Percentiles rank a stretch among this genome's conserved stretches.
Evolutionary conservation across 2,329 filamentous ascomycete genomes (phyloP).

Genomic region (Xylaria sp.): DNA sequence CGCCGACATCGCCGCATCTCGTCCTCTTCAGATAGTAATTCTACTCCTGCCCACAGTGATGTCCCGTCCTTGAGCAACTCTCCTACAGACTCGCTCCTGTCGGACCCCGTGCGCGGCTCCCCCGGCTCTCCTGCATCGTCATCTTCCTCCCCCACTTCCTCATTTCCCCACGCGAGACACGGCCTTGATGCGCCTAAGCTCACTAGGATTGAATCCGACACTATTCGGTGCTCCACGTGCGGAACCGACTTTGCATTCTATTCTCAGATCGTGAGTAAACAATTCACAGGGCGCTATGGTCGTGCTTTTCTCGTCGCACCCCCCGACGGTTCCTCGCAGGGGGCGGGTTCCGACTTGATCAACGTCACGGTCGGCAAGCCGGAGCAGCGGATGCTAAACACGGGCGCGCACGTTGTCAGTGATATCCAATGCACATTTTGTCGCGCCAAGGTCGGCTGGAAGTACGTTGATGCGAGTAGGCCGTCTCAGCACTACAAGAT

Average conservation of each 20-base stretch:
- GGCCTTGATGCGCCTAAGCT: conserved; percentile 41
- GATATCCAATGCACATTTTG: conserved; percentile 66
- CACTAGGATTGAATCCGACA: conserved; percentile 55
- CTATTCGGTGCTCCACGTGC: conserved; percentile 64
- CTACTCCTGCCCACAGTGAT: conserved; percentile 32
- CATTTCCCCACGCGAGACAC: conserved; percentile 33
- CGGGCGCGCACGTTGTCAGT: conserved; percentile 67
- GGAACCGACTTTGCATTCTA: conserved; percentile 65
- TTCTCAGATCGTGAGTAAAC: conserved; percentile 67
- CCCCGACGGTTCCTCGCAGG: conserved; percentile 30
- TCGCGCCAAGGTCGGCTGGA: conserved; percentile 66
- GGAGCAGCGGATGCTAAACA: conserved; percentile 64
- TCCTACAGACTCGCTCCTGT: conserved; percentile 42
- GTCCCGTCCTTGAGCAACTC: conserved; percentile 46
- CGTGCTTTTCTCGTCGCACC: conserved; percentile 65
- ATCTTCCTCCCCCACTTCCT: too few relatives aligned
- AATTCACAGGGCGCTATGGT: conserved; percentile 70
- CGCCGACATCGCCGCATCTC: conserved; percentile 46
- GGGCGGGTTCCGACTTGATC: conserved; percentile 44
- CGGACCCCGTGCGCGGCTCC: conserved; percentile 35
- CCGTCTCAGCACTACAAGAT: conserved; percentile 68
- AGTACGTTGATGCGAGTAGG: conserved; percentile 69
- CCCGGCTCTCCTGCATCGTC: conserved; percentile 34
- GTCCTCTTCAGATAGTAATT: conserved; percentile 38
- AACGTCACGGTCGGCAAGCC: conserved; percentile 62